Conservation (phyloP, 345 rosid species). For the Populus davidiana region DNA sequence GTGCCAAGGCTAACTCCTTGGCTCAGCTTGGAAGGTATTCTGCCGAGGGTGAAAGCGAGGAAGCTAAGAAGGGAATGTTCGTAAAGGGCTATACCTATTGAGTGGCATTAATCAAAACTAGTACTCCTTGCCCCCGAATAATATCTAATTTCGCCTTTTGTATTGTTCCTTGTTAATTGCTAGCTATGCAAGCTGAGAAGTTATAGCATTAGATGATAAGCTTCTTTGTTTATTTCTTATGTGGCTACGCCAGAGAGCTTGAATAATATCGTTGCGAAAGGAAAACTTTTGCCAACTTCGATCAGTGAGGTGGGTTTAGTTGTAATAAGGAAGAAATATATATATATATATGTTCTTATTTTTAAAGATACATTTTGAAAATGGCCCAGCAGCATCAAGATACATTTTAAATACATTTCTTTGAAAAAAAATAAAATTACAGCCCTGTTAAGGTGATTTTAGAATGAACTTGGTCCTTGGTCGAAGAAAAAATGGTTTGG, state of each 20-base stretch:
- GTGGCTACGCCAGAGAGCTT: background rate
- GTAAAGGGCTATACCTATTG: conserved; percentile 95
- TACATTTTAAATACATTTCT: too few species aligned
- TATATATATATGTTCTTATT: background rate
- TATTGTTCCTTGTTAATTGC: background rate
- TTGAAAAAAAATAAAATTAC: too few species aligned
- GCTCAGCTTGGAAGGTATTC: conserved; percentile 95
- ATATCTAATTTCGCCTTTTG: background rate
- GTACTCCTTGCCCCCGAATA: background rate
- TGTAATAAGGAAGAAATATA: background rate
- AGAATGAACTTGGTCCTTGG: too few species aligned
- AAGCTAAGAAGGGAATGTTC: conserved; percentile 94
- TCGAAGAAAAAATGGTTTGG: too few species aligned
- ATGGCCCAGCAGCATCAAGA: too few species aligned
- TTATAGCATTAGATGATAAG: conserved; percentile 8
- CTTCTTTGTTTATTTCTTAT: background rate
- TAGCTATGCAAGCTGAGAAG: conserved; percentile 9
- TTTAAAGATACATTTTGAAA: background rate
- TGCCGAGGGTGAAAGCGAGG: conserved; percentile 78
- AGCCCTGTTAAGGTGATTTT: too few species aligned
- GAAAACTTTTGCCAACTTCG: background rate
- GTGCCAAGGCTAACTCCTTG: conserved; percentile 93
- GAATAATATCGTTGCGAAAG: conserved; percentile 13
- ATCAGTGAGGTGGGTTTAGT: background rate
- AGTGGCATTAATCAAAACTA: conserved; percentile 2